A percentile compares a stretch with the other conserved stretches of the same genome.
These are phyloP conservation scores for Aspergillus uvarum DNA, from an alignment of 2,329 filamentous ascomycete genomes.

Conservation along the genomic window DNA sequence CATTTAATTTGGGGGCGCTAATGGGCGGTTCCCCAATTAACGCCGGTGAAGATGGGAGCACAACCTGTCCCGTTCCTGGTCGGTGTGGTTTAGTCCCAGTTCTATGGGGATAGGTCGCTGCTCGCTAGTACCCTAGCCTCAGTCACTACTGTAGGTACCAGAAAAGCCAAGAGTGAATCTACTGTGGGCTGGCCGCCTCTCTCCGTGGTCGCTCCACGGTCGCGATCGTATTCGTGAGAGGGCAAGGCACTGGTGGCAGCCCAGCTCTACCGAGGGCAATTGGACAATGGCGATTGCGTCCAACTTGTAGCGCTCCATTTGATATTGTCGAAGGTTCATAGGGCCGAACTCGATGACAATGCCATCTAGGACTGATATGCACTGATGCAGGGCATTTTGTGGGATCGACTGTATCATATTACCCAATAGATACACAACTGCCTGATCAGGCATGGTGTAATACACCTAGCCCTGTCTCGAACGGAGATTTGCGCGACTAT, in stretches of 20 bases:
- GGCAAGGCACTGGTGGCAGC: background rate
- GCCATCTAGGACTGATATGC: background rate
- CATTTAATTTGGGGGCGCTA: conserved; percentile 5
- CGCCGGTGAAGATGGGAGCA: conserved; percentile 6
- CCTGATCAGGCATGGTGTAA: background rate
- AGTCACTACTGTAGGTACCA: conserved; percentile 38
- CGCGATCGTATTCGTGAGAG: background rate
- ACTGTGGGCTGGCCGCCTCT: conserved; percentile 9
- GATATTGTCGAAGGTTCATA: background rate
- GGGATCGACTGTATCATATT: background rate
- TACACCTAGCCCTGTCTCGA: background rate
- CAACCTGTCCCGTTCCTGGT: conserved; percentile 19
- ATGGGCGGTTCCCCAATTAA: conserved; percentile 10
- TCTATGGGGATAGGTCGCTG: conserved; percentile 13
- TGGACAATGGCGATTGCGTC: background rate
- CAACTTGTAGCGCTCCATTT: background rate
- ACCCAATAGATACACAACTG: background rate
- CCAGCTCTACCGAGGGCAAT: background rate
- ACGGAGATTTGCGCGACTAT: background rate
- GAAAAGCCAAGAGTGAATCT: conserved; percentile 16
- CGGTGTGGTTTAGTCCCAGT: background rate
- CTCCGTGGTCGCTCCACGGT: conserved; percentile 2
- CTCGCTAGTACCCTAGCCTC: conserved; percentile 9
- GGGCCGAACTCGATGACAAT: background rate
- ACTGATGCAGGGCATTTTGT: background rate